Evolutionary conservation across 2,329 filamentous ascomycete genomes (phyloP), one percentile per base, ranked within the genome.

Genomic region (Anthostomella pinea): DNA sequence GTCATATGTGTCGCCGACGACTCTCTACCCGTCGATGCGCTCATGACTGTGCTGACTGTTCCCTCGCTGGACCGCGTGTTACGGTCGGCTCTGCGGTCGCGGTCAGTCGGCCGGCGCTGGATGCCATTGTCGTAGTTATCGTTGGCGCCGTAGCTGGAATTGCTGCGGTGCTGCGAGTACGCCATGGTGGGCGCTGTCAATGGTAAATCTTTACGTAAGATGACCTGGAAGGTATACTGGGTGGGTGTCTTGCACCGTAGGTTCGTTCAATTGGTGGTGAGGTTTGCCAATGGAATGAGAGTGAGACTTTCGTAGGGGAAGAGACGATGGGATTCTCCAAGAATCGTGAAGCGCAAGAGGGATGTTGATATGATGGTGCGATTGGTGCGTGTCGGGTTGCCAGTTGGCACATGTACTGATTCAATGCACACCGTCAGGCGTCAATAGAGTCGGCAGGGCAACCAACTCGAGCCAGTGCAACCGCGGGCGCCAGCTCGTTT

Each of bases 1-100:
- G 91, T 96, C 66, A 91, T 79, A 63, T 87, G 83, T 35, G 91
- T 96, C 43, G 77, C 82, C 41, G 85, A 79, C 30, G 86, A 90
- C 64, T 90, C 83, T 58, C 82, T 76, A 54, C 83, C 84, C 32
- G 81, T 85, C 34, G 82, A 83, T 46, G 77, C 75, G 66, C 85
- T 91, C 67, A 82, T 82, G 62, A 81, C 83, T 49, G 88, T 95
- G 75, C 85, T 91, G 63, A 89, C 84, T 46, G 87, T 95, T 60
- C 88, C 88, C 66, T 95, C 87, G 70, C 88, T 95, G 49, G 85
- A 84, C 60, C 87, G 75, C 45, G 72, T 73, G 59, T 64, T 62
- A 51, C 74, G 73, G 49, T 72, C 68, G 53, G 70, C 66, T 54
- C 66, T 66, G 52, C 66, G 66, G 45, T 63, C 54, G 52, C 66